Evolutionary conservation across 345 rosid species (phyloP), one percentile per base, ranked within the genome.

Genomic region (Bretschneidera sinensis): DNA sequence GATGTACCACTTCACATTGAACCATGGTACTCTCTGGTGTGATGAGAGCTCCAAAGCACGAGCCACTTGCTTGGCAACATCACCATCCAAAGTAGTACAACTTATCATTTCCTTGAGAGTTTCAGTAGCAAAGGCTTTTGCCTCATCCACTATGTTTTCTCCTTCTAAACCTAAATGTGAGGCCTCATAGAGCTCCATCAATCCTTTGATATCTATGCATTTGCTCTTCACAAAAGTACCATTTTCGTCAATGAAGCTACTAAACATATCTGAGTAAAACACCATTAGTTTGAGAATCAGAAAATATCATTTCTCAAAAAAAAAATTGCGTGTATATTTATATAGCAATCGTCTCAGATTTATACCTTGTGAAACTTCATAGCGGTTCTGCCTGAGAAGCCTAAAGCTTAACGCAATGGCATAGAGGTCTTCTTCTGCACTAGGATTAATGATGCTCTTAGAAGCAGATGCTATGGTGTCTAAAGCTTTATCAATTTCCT

Each of bases 21-120:
- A 75, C 86, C 89, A 84, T 0, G 51, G 59, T 22, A 77, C 78
- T 28, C 82, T 55, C 81, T 82, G 54, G 9, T 81, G 79, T 1
- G 59, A 63, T 3, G 84, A 59, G 9, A 84, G 75, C 57, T 81
- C 84, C 70, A 79, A 68, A 8, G 68, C 60, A 18, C 67, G 82
- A 2, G 24, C 53, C 7, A 43, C 63, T 0, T 59, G 52, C 34
- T 61, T 25, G 2, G 56, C 54, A 22, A 74, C 51, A 53, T 35
- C 39, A 47, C 24, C 18, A 13, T 61, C 74, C 10, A 33, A 9
- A 35, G 33, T 7, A 16, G 56, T 34, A 34, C n/a, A n/a, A n/a
- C n/a, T n/a, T n/a, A 20, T 11, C 1, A 23, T 21, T 14, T 9
- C 52, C 52, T 57, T 56, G 0, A 79, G 66, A 24, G 45, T 43